phyloP scores from a whole-genome alignment of 352 stramenopile species.

The Phytophthora constricta region DNA sequence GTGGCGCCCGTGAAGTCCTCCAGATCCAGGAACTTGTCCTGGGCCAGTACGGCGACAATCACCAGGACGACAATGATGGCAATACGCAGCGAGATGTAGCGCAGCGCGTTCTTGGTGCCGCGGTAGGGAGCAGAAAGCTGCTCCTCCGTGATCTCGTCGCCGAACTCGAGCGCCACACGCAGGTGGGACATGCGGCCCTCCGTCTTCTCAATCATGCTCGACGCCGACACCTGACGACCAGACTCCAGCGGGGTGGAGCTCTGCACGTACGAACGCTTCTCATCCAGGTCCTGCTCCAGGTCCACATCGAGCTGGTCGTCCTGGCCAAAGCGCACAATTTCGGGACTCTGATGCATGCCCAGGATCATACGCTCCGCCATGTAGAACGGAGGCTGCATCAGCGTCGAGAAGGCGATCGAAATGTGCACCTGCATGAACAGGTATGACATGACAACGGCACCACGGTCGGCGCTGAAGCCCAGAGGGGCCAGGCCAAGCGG shows the following conservation, averaged over 20 bases:
- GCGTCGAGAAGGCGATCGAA: slow-evolving; percentile 54
- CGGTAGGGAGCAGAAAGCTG: slow-evolving; percentile 45
- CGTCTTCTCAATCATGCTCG: slow-evolving; percentile 30
- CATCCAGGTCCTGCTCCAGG: slow-evolving; percentile 35
- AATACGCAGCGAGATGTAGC: slow-evolving; percentile 55
- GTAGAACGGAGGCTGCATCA: slow-evolving; percentile 64
- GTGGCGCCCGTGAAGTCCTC: slow-evolving; percentile 63
- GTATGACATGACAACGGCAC: slow-evolving; percentile 57
- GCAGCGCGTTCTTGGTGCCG: slow-evolving; percentile 39
- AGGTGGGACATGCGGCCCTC: slow-evolving; percentile 43
- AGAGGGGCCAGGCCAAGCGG: slow-evolving; percentile 40
- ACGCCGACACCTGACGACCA: slow-evolving; percentile 23
- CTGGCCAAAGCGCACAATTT: slow-evolving; percentile 31
- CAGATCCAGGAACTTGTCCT: slow-evolving; percentile 64
- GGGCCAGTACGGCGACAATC: slow-evolving; percentile 42
- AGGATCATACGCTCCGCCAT: slow-evolving; percentile 65
- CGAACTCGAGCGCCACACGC: slow-evolving; percentile 39
- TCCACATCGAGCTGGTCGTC: slow-evolving; percentile 26
- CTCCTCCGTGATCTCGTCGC: slow-evolving; percentile 43
- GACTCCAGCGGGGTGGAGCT: slow-evolving; percentile 41
- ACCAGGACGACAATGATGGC: slow-evolving; percentile 52
- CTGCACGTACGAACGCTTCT: slow-evolving; percentile 38
- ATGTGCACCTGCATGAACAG: slow-evolving; percentile 65
- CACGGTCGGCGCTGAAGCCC: slow-evolving; percentile 53
- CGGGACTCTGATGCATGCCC: slow-evolving; percentile 59